phyloP scores from a whole-genome alignment of 257 asterid species.

The Penstemon eatonii region DNA sequence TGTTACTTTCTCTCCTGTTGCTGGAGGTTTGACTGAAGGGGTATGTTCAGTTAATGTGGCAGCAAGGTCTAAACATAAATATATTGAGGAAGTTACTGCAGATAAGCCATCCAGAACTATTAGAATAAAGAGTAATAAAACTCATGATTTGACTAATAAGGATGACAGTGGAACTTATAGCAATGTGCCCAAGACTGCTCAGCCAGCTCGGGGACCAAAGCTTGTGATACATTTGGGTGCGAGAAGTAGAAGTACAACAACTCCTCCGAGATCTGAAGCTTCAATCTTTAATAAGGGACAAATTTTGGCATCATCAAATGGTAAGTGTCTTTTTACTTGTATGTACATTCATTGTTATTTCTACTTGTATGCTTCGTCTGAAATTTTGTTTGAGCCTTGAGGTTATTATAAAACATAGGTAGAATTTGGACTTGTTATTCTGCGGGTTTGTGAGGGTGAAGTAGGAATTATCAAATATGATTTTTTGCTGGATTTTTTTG shows the following conservation, averaged over 20 bases:
- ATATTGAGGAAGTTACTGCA: slow-evolving; percentile 53
- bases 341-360: slow-evolving; percentile 15
- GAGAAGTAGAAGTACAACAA: slow-evolving; percentile 51
- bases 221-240: slow-evolving; percentile 92
- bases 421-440: slow-evolving; percentile 11
- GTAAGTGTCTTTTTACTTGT: slow-evolving; percentile 32
- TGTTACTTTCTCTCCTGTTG: slow-evolving; percentile 49
- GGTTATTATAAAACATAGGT: slow-evolving; percentile 16
- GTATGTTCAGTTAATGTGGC: slow-evolving; percentile 44
- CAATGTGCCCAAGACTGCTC: slow-evolving; percentile 47
- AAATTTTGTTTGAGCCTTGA: not conserved
- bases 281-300: slow-evolving; percentile 57
- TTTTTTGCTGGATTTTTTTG: not conserved
- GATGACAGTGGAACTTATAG: slow-evolving; percentile 53
- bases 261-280: slow-evolving; percentile 64
- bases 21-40: slow-evolving; percentile 59
- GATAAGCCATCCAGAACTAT: slow-evolving; percentile 60
- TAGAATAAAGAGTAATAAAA: slow-evolving; percentile 59
- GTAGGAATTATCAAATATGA: not conserved
- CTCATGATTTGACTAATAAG: slow-evolving; percentile 38
- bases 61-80: slow-evolving; percentile 49
- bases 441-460: slow-evolving; percentile 11
- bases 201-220: slow-evolving; percentile 69
- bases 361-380: slow-evolving; percentile 8
- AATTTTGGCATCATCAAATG: slow-evolving; percentile 58